phyloP scores from a whole-genome alignment of 805 yeast genomes.

The Saturnispora halmiae region DNA sequence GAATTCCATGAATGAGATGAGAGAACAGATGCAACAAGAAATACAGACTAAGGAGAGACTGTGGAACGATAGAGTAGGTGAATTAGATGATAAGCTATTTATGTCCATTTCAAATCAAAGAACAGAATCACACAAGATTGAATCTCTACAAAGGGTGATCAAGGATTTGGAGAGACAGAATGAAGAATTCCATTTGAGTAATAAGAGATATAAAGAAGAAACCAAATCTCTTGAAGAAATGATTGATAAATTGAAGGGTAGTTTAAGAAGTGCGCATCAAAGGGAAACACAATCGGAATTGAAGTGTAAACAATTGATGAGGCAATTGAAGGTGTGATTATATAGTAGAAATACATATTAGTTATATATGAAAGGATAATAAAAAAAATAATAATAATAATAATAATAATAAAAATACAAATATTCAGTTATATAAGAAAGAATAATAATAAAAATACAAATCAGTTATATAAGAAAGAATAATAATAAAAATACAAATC shows the following conservation, averaged over 20 bases:
- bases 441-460: too few species aligned
- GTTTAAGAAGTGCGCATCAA: constrained; percentile 34
- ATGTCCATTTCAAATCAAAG: constrained; percentile 38
- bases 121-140: constrained; percentile 43
- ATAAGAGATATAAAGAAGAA: constrained; percentile 49
- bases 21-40: constrained; percentile 43
- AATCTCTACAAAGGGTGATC: constrained; percentile 42
- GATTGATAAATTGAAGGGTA: constrained; percentile 36
- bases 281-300: constrained; percentile 38
- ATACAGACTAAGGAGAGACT: constrained; percentile 40
- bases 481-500: too few species aligned
- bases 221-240: constrained; percentile 46
- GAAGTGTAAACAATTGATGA: constrained; percentile 37
- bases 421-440: too few species aligned
- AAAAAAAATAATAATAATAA: too few species aligned
- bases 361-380: neutral
- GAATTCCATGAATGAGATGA: constrained; percentile 36
- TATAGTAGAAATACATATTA: neutral
- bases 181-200: constrained; percentile 41
- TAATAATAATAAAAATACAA: too few species aligned
- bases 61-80: constrained; percentile 50
- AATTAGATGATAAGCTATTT: constrained; percentile 43
- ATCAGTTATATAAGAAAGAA: too few species aligned
- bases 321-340: constrained; percentile 24
- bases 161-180: constrained; percentile 45